Evolutionary conservation across 495 filamentous ascomycete genomes (phyloP).

Genomic region (Podospora pseudopauciseta): DNA sequence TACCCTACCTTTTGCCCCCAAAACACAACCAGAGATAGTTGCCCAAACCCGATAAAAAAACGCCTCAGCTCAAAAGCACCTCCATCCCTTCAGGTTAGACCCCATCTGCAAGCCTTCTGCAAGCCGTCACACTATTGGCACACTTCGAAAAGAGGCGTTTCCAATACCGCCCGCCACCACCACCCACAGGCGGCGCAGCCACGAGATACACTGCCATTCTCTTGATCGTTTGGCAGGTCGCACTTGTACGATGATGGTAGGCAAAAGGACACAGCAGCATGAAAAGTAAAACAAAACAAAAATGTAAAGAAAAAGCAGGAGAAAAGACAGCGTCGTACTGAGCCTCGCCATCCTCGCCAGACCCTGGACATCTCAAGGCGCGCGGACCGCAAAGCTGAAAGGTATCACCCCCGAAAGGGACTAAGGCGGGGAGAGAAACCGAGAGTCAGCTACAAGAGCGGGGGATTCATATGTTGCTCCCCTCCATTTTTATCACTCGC

Average conservation of each 20-base stretch:
- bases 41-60: background rate
- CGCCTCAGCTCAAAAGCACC: background rate
- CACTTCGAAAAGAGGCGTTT: too few species aligned
- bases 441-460: too few species aligned
- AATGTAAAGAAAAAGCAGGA: background rate
- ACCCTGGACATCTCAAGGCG: background rate
- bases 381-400: background rate
- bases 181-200: background rate
- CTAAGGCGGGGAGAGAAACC: background rate
- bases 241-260: background rate
- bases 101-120: background rate
- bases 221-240: background rate
- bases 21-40: background rate
- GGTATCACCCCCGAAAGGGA: background rate
- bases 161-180: too few species aligned
- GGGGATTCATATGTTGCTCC: too few species aligned
- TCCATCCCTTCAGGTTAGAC: background rate
- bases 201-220: background rate
- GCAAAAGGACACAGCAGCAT: background rate
- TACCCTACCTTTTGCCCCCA: background rate
- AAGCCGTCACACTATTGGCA: too few species aligned
- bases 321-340: too few species aligned
- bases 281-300: background rate
- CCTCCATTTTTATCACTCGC: too few species aligned
- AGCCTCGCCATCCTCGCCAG: background rate